Base-by-base conservation (phyloP, 2,329 filamentous ascomycete species). In the Colletotrichum eleusines region DNA sequence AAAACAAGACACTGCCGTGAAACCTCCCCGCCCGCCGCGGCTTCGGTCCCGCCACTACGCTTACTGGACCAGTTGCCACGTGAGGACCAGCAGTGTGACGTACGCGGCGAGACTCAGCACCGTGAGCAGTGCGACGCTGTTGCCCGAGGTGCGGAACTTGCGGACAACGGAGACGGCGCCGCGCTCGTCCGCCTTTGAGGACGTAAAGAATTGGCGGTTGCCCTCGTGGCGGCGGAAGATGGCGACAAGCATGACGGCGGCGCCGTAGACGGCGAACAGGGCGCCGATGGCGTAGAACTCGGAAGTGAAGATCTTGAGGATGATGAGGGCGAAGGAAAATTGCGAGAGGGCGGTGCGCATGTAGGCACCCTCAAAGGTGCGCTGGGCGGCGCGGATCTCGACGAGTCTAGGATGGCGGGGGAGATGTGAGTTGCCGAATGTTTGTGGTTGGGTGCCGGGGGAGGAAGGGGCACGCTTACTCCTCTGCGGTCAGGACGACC, bases 221-320 rank as follows among this genome's bases (percentile, higher is more conserved):
- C 96, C 95, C 81, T 98, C 93, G 78, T 95, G 93, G 64, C 96
- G 90, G 69, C 96, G 89, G 81, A 97, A 97, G 64, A 94, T 84
- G 76, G 94, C 92, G 71, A 97, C 94, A 33, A 93, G 85, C 78
- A 98, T 85, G 58, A 99, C 89, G 8, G 94, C 93, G 4, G 91
- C 90, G 16, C 95, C 96, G 78, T 98, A 98, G 59, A 94, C 91
- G 53, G 96, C 95, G 79, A 98, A 98, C 40, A 99, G 86, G 8
- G 96, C 96, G n/a, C 96, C 96, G 73, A 98, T 97, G 75, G 92
- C 90, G 82, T 98, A 98, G 85, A 99, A 98, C 79, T 98, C 96
- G 63, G 91, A 89, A 11, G 94, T 98, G 84, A 99, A 98, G 81
- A 99, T 97, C 84, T 97, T 97, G 75, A 97, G 89, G 63, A 99